Evolutionary conservation across 257 asterid genomes (phyloP), one percentile per base, ranked within the genome.

Genomic region (Penstemon newberryi): DNA sequence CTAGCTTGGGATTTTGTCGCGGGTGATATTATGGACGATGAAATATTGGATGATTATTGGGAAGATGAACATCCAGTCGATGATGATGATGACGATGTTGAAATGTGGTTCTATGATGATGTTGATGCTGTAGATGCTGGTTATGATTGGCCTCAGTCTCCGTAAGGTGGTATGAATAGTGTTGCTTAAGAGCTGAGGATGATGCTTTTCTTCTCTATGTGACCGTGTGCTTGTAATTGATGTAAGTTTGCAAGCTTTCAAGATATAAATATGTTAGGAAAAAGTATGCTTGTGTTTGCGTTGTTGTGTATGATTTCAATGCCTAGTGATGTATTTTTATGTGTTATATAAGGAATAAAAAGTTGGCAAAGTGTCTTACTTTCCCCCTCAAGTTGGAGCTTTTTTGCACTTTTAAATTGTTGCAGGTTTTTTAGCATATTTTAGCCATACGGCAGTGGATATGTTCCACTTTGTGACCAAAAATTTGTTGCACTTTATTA

Each of bases 61-160:
- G 96, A 77, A 63, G 89, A 82, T 6, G 95, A 77, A 53, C 75
- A 72, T 12, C 63, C 55, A 4, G 72, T 81, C 9, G 94, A 85
- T 67, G 96, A 25, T 25, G 33, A 25, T 25, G 33, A 25, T 25
- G 33, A 2, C 2, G 33, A 80, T 3, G 81, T 87, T 0, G 90
- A 80, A 74, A 81, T 91, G 90, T 84, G 94, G 93, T 89, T 89
- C 60, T 89, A 89, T 25, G 86, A 86, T 43, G 90, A 82, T 71
- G 78, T 74, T 11, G 72, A 86, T 73, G 82, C 72, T 36, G 80
- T 79, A 3, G 95, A 83, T 81, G 82, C 82, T 25, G 89, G 88
- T 5, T 85, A 76, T 69, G 96, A 85, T 72, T 86, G 96, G 97
- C 96, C 95, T 0, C 96, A 73, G 56, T 83, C 91, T 67, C 97